Evolutionary conservation across 768 basidiomycete genomes (phyloP), one percentile per base, ranked within the genome.

Genomic region (Exidia glandulosa): DNA sequence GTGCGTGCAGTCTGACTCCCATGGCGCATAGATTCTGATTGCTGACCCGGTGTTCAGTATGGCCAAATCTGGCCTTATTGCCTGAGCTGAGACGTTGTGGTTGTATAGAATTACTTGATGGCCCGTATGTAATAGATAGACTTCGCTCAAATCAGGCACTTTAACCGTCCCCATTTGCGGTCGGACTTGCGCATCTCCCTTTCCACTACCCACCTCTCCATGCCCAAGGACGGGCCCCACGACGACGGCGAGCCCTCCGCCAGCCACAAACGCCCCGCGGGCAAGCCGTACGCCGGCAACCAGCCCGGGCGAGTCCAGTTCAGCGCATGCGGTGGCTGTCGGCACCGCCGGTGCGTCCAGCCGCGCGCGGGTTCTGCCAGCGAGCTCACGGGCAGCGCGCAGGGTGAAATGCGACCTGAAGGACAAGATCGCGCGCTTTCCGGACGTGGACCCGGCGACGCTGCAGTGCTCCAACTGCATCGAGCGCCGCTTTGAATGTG

Each of bases 331-430:
- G 91, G 91, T 60, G 90, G 91, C 32, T 96, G 94, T 72, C 84
- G 91, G 62, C 90, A 90, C 84, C 74, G 94, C 70, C 82, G 94
- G 86, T 87, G 57, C 37, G 73, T 25, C 60, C 56, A 48, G 16
- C 36, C 54, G 56, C 59, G 66, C 52, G 41, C 41, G 41, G 67
- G 54, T 59, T 58, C 37, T 59, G 50, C 0, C 62, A 4, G 4
- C n/a, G 27, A 4, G 29, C 60, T 57, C 1, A 57, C 50, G 25
- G 32, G 33, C 19, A 19, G 45, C 34, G 13, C 54, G 55, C 67
- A 93, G 90, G 69, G 94, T 96, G 25, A 89, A 90, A 59, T 96
- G 93, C 69, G 93, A 95, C 76, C 81, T 95, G 59, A 94, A 95
- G 70, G 90, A 94, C 72, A 45, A 45, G 41, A 14, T 19, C 19